Evolutionary conservation across 1,284 basidiomycete species (phyloP).

Genomic region (Malassezia arunalokei): DNA sequence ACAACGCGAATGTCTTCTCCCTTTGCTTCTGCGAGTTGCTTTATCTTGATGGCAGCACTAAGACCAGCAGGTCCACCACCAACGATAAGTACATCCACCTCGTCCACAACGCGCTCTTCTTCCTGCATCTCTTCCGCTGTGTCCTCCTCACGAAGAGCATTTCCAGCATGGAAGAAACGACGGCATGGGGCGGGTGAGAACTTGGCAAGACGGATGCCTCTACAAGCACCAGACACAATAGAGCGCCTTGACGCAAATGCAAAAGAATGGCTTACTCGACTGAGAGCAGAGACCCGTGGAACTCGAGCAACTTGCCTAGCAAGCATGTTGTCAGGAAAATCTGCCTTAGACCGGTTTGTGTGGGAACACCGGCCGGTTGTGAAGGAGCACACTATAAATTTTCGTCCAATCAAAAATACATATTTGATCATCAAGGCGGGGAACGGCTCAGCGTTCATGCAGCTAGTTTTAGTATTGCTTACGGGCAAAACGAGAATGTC

Average conservation of each 20-base stretch:
- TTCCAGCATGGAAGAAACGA: constrained; percentile 4
- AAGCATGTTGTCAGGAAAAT: constrained; percentile 1
- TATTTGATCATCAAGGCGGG: too few species aligned
- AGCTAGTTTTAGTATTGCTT: too few species aligned
- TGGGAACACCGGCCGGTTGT: too few species aligned
- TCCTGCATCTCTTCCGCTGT: constrained; percentile 23
- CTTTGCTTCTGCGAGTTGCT: constrained; percentile 74
- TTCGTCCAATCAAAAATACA: too few species aligned
- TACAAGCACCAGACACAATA: not conserved
- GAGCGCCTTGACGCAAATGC: not conserved
- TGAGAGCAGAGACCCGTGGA: not conserved
- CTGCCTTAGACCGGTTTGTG: too few species aligned
- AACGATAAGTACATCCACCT: constrained; percentile 93
- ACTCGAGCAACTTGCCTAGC: constrained; percentile 4
- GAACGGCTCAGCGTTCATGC: too few species aligned
- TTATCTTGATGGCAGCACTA: constrained; percentile 86
- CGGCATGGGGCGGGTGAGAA: not conserved
- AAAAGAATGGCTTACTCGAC: not conserved
- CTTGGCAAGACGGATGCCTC: not conserved
- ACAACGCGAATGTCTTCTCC: constrained; percentile 74
- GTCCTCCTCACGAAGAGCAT: constrained; percentile 1
- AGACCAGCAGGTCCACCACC: constrained; percentile 90
- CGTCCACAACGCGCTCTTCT: constrained; percentile 43
- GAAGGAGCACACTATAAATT: too few species aligned
- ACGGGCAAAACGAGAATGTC: too few species aligned